Evolutionary conservation across 768 basidiomycete genomes (phyloP), one percentile per base, ranked within the genome.

Genomic region (Tricholomella constricta): DNA sequence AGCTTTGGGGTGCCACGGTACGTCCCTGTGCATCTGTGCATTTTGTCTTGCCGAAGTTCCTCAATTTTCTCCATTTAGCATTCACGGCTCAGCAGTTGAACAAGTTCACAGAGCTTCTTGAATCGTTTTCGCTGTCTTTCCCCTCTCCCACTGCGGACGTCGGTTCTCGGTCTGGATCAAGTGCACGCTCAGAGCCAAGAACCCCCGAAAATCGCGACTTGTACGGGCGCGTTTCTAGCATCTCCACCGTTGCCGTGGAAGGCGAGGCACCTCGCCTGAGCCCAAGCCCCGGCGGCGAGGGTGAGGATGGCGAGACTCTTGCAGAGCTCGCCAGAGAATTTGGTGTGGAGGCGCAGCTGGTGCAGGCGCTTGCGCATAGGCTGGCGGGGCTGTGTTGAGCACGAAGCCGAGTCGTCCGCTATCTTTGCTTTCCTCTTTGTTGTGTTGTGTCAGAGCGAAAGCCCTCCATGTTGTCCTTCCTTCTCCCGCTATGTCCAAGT

Each of bases 321-420:
- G 76, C 76, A 41, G 77, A 79, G 20, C 76, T 90, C n/a, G 88
- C 88, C 20, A 77, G 76, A 58, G 88, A 89, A 65, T 89, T 89
- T 55, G 88, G 88, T n/a, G 76, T 89, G 19, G 84, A 88, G 48
- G 73, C 87, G 27, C 77, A 83, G 37, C 64, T 89, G 23, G 81
- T 89, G 40, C 80, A 88, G 62, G 84, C 85, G 3, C 77, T 89
- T 40, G 83, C 80, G 35, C 83, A 86, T 55, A 78, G 86, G 45
- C 72, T 89, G 34, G 67, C 69, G 36, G 63, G 59, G 9, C 46
- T 66, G 29, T 60, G 35, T 42, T 62, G 10, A 36, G 23, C 25
- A 25, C 22, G n/a, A 44, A 41, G 45, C 43, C 48, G 26, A 41
- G 44, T 52, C 27, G 1, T 40, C 20, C 11, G 6, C 35, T 36